Percentiles rank a stretch among this genome's conserved stretches.
Evolutionary conservation across 1,284 basidiomycete species (phyloP).

Genomic region (Pascua sp.): DNA sequence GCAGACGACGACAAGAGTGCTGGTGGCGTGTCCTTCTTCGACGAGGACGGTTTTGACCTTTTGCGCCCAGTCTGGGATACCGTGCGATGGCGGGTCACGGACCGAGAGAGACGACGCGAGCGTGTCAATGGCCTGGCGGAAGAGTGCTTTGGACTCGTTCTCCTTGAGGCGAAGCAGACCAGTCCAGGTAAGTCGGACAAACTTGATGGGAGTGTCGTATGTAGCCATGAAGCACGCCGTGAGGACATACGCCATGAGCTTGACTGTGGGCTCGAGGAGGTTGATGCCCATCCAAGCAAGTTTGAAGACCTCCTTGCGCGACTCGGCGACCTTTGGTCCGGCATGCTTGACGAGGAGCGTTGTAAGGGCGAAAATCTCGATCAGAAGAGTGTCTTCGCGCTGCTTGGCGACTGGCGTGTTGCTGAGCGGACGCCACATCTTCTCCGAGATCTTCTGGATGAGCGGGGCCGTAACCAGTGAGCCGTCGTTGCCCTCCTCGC

Average conservation of each 20-base stretch:
- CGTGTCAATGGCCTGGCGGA: constrained; percentile 84
- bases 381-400: constrained; percentile 60
- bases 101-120: constrained; percentile 79
- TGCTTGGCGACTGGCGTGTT: constrained; percentile 29
- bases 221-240: constrained; percentile 91
- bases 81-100: constrained; percentile 57
- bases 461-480: constrained; percentile 34
- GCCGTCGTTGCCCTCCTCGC: constrained; percentile 40
- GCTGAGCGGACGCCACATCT: constrained; percentile 44
- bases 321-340: constrained; percentile 68
- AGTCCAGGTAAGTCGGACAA: constrained; percentile 90
- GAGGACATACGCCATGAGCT: constrained; percentile 89
- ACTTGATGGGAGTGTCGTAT: constrained; percentile 88
- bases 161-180: constrained; percentile 79
- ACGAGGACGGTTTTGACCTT: constrained; percentile 80
- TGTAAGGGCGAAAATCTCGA: constrained; percentile 88
- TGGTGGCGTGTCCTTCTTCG: constrained; percentile 80
- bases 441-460: constrained; percentile 35
- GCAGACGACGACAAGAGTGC: constrained; percentile 84
- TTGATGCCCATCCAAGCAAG: constrained; percentile 89
- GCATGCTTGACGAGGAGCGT: constrained; percentile 85
- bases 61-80: constrained; percentile 79
- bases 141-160: constrained; percentile 71
- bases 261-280: constrained; percentile 66
- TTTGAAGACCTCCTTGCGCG: constrained; percentile 91